Percentiles rank a stretch among this genome's conserved stretches.
phyloP scores from a whole-genome alignment of 768 basidiomycete genomes.

The Termitomyces sp. region DNA sequence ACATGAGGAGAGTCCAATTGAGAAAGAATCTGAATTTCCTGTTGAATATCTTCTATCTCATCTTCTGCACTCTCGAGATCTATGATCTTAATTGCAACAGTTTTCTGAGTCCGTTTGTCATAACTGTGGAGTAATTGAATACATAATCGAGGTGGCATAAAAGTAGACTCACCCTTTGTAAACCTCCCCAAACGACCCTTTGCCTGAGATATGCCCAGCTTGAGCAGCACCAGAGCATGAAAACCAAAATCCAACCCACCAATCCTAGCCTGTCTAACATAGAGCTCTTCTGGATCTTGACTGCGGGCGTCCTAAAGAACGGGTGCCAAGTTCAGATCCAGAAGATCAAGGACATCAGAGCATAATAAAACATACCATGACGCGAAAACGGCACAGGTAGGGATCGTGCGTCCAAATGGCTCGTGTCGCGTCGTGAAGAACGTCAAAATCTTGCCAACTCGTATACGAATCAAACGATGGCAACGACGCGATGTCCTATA shows the following conservation, averaged over 20 bases:
- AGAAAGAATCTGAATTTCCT: slow-evolving; percentile 97
- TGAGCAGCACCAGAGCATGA: slow-evolving; percentile 6
- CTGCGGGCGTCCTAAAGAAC: slow-evolving; percentile 11
- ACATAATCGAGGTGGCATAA: not conserved
- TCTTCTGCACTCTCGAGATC: slow-evolving; percentile 99
- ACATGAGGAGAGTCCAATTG: slow-evolving; percentile 95
- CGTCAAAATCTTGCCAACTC: not conserved
- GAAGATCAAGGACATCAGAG: slow-evolving; percentile 13
- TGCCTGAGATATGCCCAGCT: slow-evolving; percentile 47
- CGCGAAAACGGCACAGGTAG: slow-evolving; percentile 6
- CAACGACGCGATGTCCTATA: not conserved
- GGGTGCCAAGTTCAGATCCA: slow-evolving; percentile 19
- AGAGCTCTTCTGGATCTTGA: slow-evolving; percentile 94
- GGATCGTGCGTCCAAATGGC: slow-evolving; percentile 9
- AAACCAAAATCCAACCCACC: slow-evolving; percentile 45
- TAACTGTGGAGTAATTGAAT: slow-evolving; percentile 47
- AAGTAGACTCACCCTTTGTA: slow-evolving; percentile 77
- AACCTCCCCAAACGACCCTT: slow-evolving; percentile 99
- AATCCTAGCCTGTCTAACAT: slow-evolving; percentile 96
- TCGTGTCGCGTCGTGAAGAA: slow-evolving; percentile 31
- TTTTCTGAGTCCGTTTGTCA: slow-evolving; percentile 92
- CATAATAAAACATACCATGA: slow-evolving; percentile 21
- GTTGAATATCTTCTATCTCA: slow-evolving; percentile 99
- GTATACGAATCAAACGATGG: not conserved
- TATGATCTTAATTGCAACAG: slow-evolving; percentile 99